A percentile compares a stretch with the other conserved stretches of the same genome.
Evolutionary conservation across 176 grass and related monocot genomes (phyloP).

Genomic region (Leersia perrieri): DNA sequence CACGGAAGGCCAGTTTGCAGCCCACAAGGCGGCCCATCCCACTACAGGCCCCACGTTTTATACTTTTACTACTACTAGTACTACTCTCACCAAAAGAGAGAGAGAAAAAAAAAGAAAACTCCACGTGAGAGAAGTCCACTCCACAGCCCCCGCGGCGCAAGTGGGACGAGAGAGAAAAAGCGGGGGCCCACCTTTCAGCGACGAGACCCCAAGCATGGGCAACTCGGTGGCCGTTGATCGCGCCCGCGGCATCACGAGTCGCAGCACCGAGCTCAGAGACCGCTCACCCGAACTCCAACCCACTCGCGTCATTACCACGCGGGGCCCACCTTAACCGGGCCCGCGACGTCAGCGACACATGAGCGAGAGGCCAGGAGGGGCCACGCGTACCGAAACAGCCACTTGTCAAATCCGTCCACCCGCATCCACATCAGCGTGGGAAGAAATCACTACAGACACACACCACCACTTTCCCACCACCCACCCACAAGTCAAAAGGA

Average conservation of each 20-base stretch:
- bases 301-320: not conserved
- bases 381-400: not conserved
- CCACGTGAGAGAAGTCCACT: not conserved
- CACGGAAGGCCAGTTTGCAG: not conserved
- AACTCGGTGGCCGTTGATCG: not conserved
- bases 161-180: not conserved
- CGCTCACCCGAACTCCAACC: conserved; percentile 3
- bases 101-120: not conserved
- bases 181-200: not conserved
- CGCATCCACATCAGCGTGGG: conserved; percentile 21
- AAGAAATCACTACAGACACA: conserved; percentile 20
- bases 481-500: conserved; percentile 12
- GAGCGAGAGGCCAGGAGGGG: not conserved
- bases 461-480: conserved; percentile 17
- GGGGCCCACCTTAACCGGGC: not conserved
- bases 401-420: conserved; percentile 21
- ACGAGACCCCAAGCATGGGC: not conserved
- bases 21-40: not conserved
- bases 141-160: not conserved
- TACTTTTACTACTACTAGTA: too few species aligned
- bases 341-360: not conserved
- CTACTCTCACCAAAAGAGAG: not conserved
- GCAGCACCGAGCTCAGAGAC: not conserved
- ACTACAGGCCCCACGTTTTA: not conserved
- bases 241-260: not conserved